Conservation (phyloP, 257 asterid genomes). For the Cynanchum wilfordii region DNA sequence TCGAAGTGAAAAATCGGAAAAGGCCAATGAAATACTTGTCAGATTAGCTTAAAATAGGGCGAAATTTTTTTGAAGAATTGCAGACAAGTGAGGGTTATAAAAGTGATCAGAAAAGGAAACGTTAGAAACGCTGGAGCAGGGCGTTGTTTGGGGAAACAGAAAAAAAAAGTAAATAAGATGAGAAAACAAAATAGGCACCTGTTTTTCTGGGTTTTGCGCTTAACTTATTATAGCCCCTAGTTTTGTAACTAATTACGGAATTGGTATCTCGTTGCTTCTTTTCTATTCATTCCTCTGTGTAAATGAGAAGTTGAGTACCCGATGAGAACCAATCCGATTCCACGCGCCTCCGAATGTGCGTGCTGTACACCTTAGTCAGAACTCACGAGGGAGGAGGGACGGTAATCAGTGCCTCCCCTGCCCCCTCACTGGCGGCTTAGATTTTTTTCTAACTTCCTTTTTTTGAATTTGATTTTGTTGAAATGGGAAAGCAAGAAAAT, state of each 20-base stretch:
- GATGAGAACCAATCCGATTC: background rate
- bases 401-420: background rate
- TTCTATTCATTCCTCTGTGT: background rate
- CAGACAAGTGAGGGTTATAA: background rate
- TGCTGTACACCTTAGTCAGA: background rate
- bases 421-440: background rate
- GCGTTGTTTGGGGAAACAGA: background rate
- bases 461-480: background rate
- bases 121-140: constrained; percentile 5
- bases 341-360: background rate
- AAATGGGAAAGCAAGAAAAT: background rate
- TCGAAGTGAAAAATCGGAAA: constrained; percentile 13
- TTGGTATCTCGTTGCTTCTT: background rate
- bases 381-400: background rate
- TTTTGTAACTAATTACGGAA: constrained; percentile 11
- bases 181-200: background rate
- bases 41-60: constrained; percentile 20
- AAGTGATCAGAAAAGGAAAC: constrained; percentile 26
- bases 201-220: background rate
- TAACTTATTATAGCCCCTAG: constrained; percentile 1
- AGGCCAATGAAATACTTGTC: constrained; percentile 20
- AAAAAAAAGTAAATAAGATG: background rate
- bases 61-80: constrained; percentile 12
- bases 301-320: background rate
- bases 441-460: background rate